A percentile compares a stretch with the other conserved stretches of the same genome.
These are phyloP conservation scores for Corylus americana DNA, from an alignment of 306 rosid genomes.

Conservation along the genomic window DNA sequence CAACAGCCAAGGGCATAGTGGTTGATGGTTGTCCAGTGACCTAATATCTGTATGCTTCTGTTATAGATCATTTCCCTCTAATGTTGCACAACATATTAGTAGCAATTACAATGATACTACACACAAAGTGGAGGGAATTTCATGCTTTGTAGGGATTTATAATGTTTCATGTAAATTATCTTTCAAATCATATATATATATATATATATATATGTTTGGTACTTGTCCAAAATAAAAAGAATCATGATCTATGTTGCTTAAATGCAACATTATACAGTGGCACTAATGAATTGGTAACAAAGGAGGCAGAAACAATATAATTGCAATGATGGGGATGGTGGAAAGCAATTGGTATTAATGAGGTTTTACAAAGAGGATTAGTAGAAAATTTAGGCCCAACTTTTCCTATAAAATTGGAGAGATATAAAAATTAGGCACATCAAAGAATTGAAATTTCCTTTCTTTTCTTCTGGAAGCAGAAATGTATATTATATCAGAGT, in stretches of 20 bases:
- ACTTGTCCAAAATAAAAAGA: too few relatives aligned
- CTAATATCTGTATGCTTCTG: slow-evolving; percentile 13
- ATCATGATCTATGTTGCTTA: too few relatives aligned
- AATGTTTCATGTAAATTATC: neutral
- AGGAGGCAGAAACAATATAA: too few relatives aligned
- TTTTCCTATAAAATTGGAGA: neutral
- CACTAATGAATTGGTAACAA: too few relatives aligned
- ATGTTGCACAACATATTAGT: neutral
- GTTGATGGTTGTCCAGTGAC: too few relatives aligned
- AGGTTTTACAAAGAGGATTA: neutral
- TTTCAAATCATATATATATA: too few relatives aligned
- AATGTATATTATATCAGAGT: neutral
- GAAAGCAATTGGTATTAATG: too few relatives aligned
- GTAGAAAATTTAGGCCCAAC: neutral
- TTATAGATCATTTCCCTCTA: neutral
- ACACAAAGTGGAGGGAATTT: neutral
- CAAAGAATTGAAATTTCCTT: neutral
- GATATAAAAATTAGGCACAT: neutral
- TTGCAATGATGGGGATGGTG: neutral
- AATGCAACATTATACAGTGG: too few relatives aligned
- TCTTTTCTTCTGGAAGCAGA: neutral
- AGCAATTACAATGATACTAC: slow-evolving; percentile 22
- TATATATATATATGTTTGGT: neutral
- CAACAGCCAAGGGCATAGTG: too few relatives aligned
- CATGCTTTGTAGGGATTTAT: neutral